Base-by-base conservation (phyloP, 192 early-diverging fungal species). In the Podila horticola region DNA sequence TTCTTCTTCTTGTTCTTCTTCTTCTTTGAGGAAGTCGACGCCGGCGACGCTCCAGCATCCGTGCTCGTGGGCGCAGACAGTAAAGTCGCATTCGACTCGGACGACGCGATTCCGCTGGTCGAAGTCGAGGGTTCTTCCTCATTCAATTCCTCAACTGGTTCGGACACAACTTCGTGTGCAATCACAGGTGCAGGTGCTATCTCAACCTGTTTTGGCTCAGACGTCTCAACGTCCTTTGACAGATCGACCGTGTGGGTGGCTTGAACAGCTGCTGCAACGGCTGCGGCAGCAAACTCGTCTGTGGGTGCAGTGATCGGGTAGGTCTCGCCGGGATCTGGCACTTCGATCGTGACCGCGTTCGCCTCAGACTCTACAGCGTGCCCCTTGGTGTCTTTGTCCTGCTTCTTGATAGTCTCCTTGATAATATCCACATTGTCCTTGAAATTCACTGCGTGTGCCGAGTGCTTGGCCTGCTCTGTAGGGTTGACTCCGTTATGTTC, bases 1-100 rank as follows among this genome's bases (percentile, higher is more conserved):
- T 79, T 79, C 30, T 79, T 77, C 75, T 77, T 79, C 51, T 79
- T 79, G 30, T 79, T 74, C 60, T 74, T 75, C 62, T 69, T 76
- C 64, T 76, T 79, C 52, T 70, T 70, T 28, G 74, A 60, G 19
- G 66, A 36, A 15, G 13, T 41, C 11, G 62, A 64, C 4, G 36
- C 45, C 24, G 66, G 38, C 5, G 74, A 26, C 6, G 30, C 59
- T 61, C 28, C 28, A 33, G 11, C 59, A 30, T 70, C 66, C 38
- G 24, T 8, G n/a, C 19, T 38, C 13, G 50, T 31, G 15, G 15
- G 20, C 3, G 31, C 28, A 29, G 64, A 38, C 28, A 63, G 17
- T 11, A 71, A 33, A 12, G 69, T 48, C 8, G 64, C 17, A 6
- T 69, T 67, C 30, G 69, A 71, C 24, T 62, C 64, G 12, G 69